These are phyloP conservation scores for Talaromyces atroroseus DNA, from an alignment of 2,329 filamentous ascomycete genomes.

Conservation along the genomic window DNA sequence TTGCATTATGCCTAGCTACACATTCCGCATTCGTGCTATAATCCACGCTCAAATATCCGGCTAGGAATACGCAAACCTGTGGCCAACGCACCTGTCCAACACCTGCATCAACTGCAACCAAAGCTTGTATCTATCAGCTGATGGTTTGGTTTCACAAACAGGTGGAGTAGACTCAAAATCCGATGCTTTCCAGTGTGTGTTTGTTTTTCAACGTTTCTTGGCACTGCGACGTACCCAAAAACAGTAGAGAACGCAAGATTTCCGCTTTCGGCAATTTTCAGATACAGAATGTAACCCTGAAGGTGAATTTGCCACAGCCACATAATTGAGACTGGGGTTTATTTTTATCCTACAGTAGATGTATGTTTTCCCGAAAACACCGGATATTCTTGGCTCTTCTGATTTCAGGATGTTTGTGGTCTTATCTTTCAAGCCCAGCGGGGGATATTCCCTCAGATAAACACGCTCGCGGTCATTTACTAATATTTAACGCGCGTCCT, in stretches of 20 bases:
- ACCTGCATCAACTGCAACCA: neutral
- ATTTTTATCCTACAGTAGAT: neutral
- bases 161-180: neutral
- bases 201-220: slow-evolving; percentile 1
- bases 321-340: neutral
- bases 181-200: neutral
- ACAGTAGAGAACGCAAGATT: neutral
- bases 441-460: neutral
- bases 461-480: neutral
- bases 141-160: neutral
- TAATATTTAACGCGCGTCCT: neutral
- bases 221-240: neutral
- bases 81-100: neutral
- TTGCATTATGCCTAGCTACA: neutral
- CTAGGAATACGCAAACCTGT: neutral
- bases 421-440: neutral
- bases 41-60: neutral
- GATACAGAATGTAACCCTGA: neutral
- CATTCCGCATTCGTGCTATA: neutral
- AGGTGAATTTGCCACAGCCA: neutral
- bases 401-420: neutral
- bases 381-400: neutral
- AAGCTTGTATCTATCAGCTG: neutral
- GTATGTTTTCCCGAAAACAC: neutral
- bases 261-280: slow-evolving; percentile 1